Evolutionary conservation across 306 rosid species (phyloP).

Genomic region (Pterocarpus santalinus): DNA sequence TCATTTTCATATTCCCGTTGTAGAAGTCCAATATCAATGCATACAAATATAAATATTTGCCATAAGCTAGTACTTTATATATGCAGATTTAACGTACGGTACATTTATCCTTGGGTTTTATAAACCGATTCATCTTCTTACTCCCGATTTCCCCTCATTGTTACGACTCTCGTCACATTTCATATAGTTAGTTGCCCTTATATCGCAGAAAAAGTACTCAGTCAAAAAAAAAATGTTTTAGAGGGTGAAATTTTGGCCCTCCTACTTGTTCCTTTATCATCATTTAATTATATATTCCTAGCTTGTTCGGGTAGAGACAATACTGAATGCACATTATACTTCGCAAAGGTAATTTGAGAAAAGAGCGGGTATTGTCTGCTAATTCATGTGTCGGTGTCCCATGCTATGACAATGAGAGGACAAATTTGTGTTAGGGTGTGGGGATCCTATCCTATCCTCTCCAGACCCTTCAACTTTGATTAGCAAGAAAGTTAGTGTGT

Average conservation of each 20-base stretch:
- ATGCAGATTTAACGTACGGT: background rate
- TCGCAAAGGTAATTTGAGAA: conserved; percentile 44
- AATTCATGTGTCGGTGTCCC: conserved; percentile 56
- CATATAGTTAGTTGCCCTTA: no score
- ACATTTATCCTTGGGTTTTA: no score
- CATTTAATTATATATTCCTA: background rate
- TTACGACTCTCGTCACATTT: no score
- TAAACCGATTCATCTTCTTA: no score
- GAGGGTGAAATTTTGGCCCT: background rate
- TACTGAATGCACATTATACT: background rate
- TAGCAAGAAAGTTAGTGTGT: background rate
- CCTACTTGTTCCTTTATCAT: background rate
- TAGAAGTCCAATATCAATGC: background rate
- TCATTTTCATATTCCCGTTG: background rate
- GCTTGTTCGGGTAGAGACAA: background rate
- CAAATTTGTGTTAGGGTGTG: conserved; percentile 44
- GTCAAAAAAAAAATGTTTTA: background rate
- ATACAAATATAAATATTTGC: conserved; percentile 1
- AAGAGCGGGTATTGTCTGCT: conserved; percentile 55
- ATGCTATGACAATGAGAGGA: conserved; percentile 34
- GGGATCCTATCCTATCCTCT: conserved; percentile 45
- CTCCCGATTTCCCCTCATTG: no score
- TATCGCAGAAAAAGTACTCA: no score
- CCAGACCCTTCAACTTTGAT: conserved; percentile 31
- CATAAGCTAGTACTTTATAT: background rate